Percentiles rank a stretch among this genome's conserved stretches.
phyloP scores from a whole-genome alignment of 2,329 filamentous ascomycete genomes.

The Aspergillus ibericus region DNA sequence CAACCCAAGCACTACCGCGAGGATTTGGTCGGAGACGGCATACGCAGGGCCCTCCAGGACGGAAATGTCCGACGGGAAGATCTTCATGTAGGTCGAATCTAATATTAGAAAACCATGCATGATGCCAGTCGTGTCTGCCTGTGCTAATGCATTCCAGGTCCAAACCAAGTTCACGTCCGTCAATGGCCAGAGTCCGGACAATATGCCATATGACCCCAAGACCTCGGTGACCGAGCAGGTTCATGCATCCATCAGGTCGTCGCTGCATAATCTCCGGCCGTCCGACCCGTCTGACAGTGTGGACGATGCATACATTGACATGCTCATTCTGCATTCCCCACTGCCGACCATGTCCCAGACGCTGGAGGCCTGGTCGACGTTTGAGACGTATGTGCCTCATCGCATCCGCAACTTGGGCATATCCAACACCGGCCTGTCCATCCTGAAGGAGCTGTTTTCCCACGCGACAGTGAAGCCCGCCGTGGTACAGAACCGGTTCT shows the following conservation, averaged over 20 bases:
- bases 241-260: slow-evolving; percentile 65
- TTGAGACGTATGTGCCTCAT: slow-evolving; percentile 67
- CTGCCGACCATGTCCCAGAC: slow-evolving; percentile 54
- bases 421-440: slow-evolving; percentile 66
- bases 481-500: slow-evolving; percentile 77
- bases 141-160: slow-evolving; percentile 47
- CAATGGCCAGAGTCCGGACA: slow-evolving; percentile 59
- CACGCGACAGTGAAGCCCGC: slow-evolving; percentile 53
- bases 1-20: slow-evolving; percentile 79
- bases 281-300: slow-evolving; percentile 23
- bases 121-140: background rate
- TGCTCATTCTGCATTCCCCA: slow-evolving; percentile 60
- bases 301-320: slow-evolving; percentile 57
- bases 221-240: slow-evolving; percentile 65
- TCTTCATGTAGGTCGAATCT: slow-evolving; percentile 57
- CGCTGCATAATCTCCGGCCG: slow-evolving; percentile 60
- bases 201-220: slow-evolving; percentile 63
- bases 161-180: slow-evolving; percentile 81
- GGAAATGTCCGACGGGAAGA: slow-evolving; percentile 60
- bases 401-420: slow-evolving; percentile 69
- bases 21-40: slow-evolving; percentile 65
- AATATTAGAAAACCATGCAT: background rate
- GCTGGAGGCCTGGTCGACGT: slow-evolving; percentile 63
- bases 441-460: slow-evolving; percentile 54
- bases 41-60: slow-evolving; percentile 61